phyloP scores from a whole-genome alignment of 2,329 filamentous ascomycete species.

The Fusarium transvaalense region DNA sequence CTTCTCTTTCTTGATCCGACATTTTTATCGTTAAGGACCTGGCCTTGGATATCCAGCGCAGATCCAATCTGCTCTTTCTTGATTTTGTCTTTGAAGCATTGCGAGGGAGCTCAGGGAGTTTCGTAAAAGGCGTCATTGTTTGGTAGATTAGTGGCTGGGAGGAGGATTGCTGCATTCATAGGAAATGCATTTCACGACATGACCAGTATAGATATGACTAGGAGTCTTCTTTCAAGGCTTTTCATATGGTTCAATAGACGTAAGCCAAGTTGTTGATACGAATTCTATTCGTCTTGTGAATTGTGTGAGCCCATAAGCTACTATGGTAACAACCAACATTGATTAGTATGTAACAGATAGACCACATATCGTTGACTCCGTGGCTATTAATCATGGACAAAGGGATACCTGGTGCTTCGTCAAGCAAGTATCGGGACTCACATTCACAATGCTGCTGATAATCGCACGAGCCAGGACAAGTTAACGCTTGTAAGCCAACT shows the following conservation, averaged over 20 bases:
- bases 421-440: neutral
- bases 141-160: conserved; percentile 35
- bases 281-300: neutral
- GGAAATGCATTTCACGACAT: conserved; percentile 26
- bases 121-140: conserved; percentile 40
- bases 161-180: conserved; percentile 21
- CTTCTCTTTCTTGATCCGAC: conserved; percentile 17
- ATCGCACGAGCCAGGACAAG: conserved; percentile 2
- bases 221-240: conserved; percentile 2
- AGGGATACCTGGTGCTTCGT: neutral
- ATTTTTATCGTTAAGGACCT: conserved; percentile 21
- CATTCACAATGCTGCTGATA: neutral
- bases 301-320: neutral
- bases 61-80: conserved; percentile 16
- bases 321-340: neutral
- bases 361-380: neutral
- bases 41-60: conserved; percentile 21
- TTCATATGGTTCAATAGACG: conserved; percentile 16
- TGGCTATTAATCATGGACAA: neutral
- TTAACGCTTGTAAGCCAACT: conserved; percentile 40
- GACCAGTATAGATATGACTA: conserved; percentile 26
- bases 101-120: conserved; percentile 49
- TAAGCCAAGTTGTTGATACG: neutral
- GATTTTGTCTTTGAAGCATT: conserved; percentile 43
- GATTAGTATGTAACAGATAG: neutral